These are phyloP conservation scores for Talaromyces proteolyticus DNA, from an alignment of 495 filamentous ascomycete genomes.

Conservation along the genomic window DNA sequence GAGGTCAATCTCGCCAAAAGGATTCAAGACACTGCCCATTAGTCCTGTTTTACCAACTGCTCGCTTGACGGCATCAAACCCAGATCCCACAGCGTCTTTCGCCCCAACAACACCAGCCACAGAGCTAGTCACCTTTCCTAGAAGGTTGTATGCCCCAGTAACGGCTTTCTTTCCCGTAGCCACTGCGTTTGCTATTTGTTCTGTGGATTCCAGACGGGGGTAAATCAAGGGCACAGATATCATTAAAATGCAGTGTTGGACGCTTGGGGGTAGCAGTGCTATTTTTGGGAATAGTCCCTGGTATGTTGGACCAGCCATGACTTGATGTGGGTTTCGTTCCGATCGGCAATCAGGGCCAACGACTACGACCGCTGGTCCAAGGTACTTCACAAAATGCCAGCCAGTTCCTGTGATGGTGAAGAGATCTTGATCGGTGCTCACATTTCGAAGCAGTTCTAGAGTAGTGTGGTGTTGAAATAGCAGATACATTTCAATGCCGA, in stretches of 20 bases:
- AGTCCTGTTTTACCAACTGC: conserved; percentile 91
- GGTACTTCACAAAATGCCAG: conserved; percentile 97
- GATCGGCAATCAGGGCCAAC: conserved; percentile 88
- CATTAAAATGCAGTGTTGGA: conserved; percentile 97
- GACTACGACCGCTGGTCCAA: conserved; percentile 85
- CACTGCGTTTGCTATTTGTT: conserved; percentile 81
- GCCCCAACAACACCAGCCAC: conserved; percentile 93
- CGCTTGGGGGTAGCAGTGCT: conserved; percentile 81
- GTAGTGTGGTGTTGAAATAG: conserved; percentile 98
- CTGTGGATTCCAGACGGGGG: conserved; percentile 83
- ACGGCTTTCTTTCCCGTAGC: conserved; percentile 95
- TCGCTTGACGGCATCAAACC: conserved; percentile 91
- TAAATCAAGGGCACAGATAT: conserved; percentile 86
- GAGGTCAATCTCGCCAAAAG: conserved; percentile 95
- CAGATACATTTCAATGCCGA: conserved; percentile 99
- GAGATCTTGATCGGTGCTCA: conserved; percentile 78
- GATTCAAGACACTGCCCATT: conserved; percentile 90
- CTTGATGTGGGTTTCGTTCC: conserved; percentile 83
- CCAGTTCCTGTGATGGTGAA: conserved; percentile 96
- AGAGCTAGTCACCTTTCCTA: conserved; percentile 89
- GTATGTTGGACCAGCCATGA: conserved; percentile 94
- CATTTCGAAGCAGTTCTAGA: conserved; percentile 82
- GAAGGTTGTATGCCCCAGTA: conserved; percentile 88
- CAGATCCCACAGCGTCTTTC: conserved; percentile 82
- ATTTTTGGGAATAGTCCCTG: conserved; percentile 96